These are phyloP conservation scores for Beta lomatogona DNA, from an alignment of 179 eudicot species.

Conservation along the genomic window DNA sequence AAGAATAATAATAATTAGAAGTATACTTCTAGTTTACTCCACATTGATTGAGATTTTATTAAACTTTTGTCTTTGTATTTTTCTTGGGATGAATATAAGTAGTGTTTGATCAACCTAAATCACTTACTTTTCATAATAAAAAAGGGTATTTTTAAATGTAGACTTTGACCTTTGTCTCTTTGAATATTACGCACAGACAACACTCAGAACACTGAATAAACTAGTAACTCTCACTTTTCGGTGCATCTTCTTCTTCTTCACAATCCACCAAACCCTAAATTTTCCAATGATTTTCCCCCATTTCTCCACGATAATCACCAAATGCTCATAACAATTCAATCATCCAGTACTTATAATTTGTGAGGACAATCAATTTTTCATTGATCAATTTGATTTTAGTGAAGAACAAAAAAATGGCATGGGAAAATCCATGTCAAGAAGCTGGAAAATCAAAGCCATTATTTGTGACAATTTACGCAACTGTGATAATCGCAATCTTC, in stretches of 20 bases:
- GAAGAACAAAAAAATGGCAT: slow-evolving; percentile 23
- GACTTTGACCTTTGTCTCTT: no score
- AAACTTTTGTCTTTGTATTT: no score
- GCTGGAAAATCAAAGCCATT: slow-evolving; percentile 58
- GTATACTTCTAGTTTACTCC: no score
- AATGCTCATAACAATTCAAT: not conserved
- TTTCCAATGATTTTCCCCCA: not conserved
- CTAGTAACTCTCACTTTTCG: not conserved
- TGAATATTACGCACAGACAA: not conserved
- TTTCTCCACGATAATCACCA: not conserved
- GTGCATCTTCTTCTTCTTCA: not conserved
- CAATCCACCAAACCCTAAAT: not conserved
- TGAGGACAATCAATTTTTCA: not conserved
- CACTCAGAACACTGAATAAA: not conserved
- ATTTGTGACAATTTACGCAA: slow-evolving; percentile 66
- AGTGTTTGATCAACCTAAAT: no score
- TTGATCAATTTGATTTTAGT: not conserved
- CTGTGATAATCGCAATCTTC: slow-evolving; percentile 62
- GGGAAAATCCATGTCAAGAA: slow-evolving; percentile 36
- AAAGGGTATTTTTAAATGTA: no score
- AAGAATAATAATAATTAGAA: no score
- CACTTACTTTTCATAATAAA: no score
- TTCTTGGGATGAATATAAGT: no score
- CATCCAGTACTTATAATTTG: not conserved
- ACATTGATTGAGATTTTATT: no score